Percentiles rank a stretch among this genome's conserved stretches.
phyloP scores from a whole-genome alignment of 2,329 filamentous ascomycete species.

The Aspergillus quadricinctus region DNA sequence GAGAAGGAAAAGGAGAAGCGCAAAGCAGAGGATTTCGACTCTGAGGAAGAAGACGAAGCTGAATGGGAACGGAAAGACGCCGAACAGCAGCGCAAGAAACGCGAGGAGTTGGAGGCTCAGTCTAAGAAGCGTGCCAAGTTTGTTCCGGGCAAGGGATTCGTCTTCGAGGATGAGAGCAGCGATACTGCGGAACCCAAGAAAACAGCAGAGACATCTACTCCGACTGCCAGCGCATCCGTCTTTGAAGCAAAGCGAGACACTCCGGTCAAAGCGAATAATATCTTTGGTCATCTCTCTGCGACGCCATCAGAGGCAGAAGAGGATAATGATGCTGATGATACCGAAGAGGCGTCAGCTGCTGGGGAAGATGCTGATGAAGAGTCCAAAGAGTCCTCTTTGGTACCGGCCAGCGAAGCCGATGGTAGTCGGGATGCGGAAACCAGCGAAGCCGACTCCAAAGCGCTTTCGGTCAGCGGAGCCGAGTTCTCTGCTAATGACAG shows the following conservation, averaged over 20 bases:
- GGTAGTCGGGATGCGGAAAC: conserved; percentile 1
- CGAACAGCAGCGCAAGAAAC: conserved; percentile 45
- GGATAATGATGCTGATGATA: conserved; percentile 25
- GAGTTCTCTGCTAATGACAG: conserved; percentile 16
- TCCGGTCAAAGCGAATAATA: conserved; percentile 28
- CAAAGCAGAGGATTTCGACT: conserved; percentile 50
- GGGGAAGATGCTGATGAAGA: conserved; percentile 17
- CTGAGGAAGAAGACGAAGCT: conserved; percentile 49
- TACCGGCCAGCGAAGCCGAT: conserved; percentile 10
- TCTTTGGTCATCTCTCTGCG: conserved; percentile 35
- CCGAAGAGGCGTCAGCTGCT: conserved; percentile 20
- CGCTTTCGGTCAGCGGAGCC: conserved; percentile 3
- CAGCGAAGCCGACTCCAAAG: conserved; percentile 8
- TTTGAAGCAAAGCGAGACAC: conserved; percentile 26
- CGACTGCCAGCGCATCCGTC: conserved; percentile 19
- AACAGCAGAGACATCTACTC: conserved; percentile 12
- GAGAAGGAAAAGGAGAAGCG: conserved; percentile 45
- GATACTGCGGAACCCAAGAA: conserved; percentile 18
- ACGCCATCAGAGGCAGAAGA: conserved; percentile 24
- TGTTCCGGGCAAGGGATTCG: conserved; percentile 30
- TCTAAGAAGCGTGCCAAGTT: conserved; percentile 30
- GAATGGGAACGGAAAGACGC: conserved; percentile 46
- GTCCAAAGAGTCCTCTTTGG: conserved; percentile 14
- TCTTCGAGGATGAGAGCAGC: conserved; percentile 23
- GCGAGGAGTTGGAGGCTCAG: conserved; percentile 36